Base-by-base conservation (phyloP, 2,329 filamentous ascomycete species). In the Aspergillus persii region DNA sequence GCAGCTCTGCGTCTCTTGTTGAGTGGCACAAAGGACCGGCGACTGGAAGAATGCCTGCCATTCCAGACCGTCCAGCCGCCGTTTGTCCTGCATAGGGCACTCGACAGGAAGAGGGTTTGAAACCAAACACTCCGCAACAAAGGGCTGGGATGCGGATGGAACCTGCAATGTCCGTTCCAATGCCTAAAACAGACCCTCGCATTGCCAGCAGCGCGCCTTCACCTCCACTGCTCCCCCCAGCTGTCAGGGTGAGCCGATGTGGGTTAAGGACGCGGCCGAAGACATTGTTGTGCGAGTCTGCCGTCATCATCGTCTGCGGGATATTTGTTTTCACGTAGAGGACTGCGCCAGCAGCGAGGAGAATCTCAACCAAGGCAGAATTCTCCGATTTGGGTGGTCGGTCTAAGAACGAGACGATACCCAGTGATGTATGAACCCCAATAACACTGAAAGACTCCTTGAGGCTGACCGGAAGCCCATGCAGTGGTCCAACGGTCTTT, bases 101-200 rank as follows among this genome's bases (percentile, higher is more conserved):
- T 1, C 70, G 67, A n/a, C 60, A 60, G 1, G 57, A 53, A 9
- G 67, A 71, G 5, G 73, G 71, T 48, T 73, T 74, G 58, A 74
- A 71, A 4, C 71, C 72, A 49, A 70, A 70, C 1, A 68, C 63
- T 1, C 72, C 72, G 53, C 68, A 69, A 53, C 68, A 73, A 4
- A 73, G 54, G 18, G 71, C 61, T 0, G 73, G 74, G 23, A 73
- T 72, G 2, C 74, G 72, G 46, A 75, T 69, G 0, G 70, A 72
- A 1, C 72, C 72, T 31, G 60, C 72, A 55, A 75, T 69, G 59
- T 76, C 73, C 3, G 71, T 72, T 3, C 69, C 72, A 2, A 73
- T 65, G 3, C 72, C 72, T 0, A 74, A 48, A 3, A 69, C 56
- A 2, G 68, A 71, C 11, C 73, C 74, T 5, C 71, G 63, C 46